Evolutionary conservation across 2,329 filamentous ascomycete genomes (phyloP), one percentile per base, ranked within the genome.

Genomic region (Fusarium poae): DNA sequence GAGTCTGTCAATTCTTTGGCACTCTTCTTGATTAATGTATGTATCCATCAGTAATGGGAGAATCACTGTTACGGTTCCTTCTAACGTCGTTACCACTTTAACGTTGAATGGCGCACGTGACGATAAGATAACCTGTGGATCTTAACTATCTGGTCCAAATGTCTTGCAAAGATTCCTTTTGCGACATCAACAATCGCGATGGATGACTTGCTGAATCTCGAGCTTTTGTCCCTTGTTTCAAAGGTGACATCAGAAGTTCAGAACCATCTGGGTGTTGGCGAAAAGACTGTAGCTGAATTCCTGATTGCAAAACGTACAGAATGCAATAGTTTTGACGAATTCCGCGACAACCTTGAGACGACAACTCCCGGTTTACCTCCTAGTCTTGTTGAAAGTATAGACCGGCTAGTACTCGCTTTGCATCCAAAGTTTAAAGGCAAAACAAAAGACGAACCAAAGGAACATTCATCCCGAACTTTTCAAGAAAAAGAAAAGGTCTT

Each of bases 221-320:
- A 99, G 85, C 86, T 97, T 65, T 87, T 99, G 55, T 97, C 94
- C 74, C 90, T 99, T 76, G 94, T 98, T 58, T 96, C 93, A 51
- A 97, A 95, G 79, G 93, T 99, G 73, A 94, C 94, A 16, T 95
- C 92, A 20, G 96, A 99, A 80, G 86, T 99, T 54, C 91, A 97
- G 75, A 99, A 99, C 77, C 93, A 99, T 81, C 82, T 98, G 62
- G 93, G 94, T 57, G 89, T 97, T 74, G 92, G 88, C 77, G 94
- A 99, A 81, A 97, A 97, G 81, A 97, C 93, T 7, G 89, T 99
- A 27, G 94, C 96, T 72, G 96, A 99, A 80, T 99, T 97, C 77
- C 89, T 99, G 75, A 97, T 99, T 76, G 92, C 92, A 65, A 92
- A 97, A 77, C 93, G 97, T 74, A 81, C 91, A 77, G 88, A 94